Conservation (phyloP, 2,329 filamentous ascomycete genomes). For the Exophiala sideris region DNA sequence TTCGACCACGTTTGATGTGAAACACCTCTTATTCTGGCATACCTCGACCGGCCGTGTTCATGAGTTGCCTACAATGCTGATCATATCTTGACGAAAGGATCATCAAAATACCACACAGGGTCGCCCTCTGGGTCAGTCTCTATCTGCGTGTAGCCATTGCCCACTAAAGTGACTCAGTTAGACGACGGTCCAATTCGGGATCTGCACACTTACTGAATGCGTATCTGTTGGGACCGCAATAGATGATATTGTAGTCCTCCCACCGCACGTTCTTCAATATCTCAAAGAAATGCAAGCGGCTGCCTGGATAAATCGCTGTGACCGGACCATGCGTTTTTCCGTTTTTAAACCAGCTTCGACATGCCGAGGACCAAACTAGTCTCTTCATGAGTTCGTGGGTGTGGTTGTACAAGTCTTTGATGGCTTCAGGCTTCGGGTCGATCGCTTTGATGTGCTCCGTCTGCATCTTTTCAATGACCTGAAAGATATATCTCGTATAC, state of each 20-base stretch:
- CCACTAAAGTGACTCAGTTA: constrained; percentile 26
- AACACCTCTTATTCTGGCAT: background rate
- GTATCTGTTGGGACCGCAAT: constrained; percentile 37
- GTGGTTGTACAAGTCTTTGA: constrained; percentile 38
- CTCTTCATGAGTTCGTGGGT: constrained; percentile 40
- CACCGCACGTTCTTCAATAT: constrained; percentile 35
- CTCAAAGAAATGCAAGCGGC: constrained; percentile 37
- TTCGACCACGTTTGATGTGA: too few species aligned
- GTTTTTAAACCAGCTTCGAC: constrained; percentile 23
- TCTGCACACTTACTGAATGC: constrained; percentile 29
- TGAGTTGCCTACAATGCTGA: background rate
- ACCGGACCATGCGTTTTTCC: constrained; percentile 23
- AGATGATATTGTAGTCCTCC: constrained; percentile 40
- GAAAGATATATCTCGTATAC: constrained; percentile 27
- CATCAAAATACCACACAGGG: constrained; percentile 21
- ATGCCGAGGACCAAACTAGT: constrained; percentile 20
- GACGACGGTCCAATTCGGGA: too few species aligned
- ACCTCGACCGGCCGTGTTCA: too few species aligned
- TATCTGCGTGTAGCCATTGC: constrained; percentile 43
- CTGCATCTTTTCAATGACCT: constrained; percentile 30
- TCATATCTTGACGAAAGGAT: constrained; percentile 18
- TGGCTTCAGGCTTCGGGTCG: constrained; percentile 29
- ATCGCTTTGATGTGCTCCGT: constrained; percentile 25
- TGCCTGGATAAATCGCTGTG: constrained; percentile 25
- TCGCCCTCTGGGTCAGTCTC: constrained; percentile 21